Base-by-base conservation (phyloP, 1,284 basidiomycete species). In the Fomitopsis schrenkii region DNA sequence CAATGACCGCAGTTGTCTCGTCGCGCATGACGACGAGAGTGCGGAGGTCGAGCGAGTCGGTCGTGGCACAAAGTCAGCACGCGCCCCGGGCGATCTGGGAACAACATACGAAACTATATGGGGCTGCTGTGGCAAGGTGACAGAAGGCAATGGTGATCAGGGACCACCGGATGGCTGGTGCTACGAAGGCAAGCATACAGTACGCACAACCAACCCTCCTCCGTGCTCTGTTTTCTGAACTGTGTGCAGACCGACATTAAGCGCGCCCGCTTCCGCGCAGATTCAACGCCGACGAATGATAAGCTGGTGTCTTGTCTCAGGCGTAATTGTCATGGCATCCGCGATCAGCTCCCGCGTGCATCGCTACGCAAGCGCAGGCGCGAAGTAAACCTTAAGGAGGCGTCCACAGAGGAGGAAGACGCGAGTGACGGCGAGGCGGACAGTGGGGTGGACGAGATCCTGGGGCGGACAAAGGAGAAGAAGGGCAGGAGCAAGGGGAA, bases 81-180 rank as follows among this genome's bases (percentile, higher is more conserved):
- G 68, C 19, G 58, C 59, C 41, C 68, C 68, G 1, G 63, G 63
- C 6, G 67, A 66, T 12, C 68, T 64, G 10, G 74, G 74, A 5
- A 71, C 75, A 12, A 76, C 72, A 36, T 80, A 80, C 62, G 81
- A 85, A 71, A 84, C 82, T 0, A 74, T 86, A 1, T 92, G 84
- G 82, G 83, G 81, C 4, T 92, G 90, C 72, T 92, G 90, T 70
- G 87, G 83, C 7, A 79, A 81, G 69, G 85, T 82, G 0, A 84
- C 85, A 10, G 84, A 90, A 52, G 90, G 90, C 1, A 84, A 88
- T 64, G 90, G 90, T 0, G 87, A 89, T 64, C 86, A 87, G 75
- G 90, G 90, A 0, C 90, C 90, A 2, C 90, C 90, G 2, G 89
- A 91, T 70, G 90, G 90, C 0, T 92, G 88, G 88, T 92, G 90